phyloP scores from a whole-genome alignment of 805 yeast genomes.

The Saccharomycopsis oosterbeekiorum region DNA sequence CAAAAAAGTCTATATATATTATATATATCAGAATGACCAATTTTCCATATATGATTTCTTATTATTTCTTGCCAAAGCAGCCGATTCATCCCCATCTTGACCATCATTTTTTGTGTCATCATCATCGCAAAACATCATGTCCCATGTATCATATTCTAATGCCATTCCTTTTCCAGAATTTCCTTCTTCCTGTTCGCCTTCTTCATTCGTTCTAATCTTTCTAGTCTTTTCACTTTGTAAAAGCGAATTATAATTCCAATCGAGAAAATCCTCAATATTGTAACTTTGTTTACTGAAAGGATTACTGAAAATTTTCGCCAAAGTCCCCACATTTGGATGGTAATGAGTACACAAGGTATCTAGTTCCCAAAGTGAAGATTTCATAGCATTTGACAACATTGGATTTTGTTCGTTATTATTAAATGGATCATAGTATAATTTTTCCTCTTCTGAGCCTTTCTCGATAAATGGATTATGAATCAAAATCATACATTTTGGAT shows the following conservation, averaged over 20 bases:
- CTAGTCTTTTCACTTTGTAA: conserved; percentile 55
- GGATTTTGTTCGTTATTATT: conserved; percentile 62
- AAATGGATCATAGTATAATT: conserved; percentile 51
- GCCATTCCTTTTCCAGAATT: conserved; percentile 13
- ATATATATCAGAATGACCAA: background rate
- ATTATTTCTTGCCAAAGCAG: background rate
- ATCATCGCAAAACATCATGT: background rate
- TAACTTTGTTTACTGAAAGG: conserved; percentile 83
- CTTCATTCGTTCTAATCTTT: conserved; percentile 46
- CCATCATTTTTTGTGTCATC: background rate
- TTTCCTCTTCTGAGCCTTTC: conserved; percentile 23
- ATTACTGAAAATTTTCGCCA: conserved; percentile 80
- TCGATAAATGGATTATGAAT: conserved; percentile 40
- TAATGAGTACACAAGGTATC: conserved; percentile 73
- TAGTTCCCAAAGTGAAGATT: conserved; percentile 88
- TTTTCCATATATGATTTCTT: background rate
- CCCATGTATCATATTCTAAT: conserved; percentile 15
- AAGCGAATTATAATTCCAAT: conserved; percentile 71
- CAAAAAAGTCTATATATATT: no score
- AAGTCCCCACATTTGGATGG: conserved; percentile 90
- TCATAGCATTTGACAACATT: conserved; percentile 64
- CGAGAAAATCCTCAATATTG: conserved; percentile 88
- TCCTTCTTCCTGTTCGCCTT: background rate
- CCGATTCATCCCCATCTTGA: background rate
- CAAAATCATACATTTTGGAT: conserved; percentile 88